Percentiles rank a stretch among this genome's conserved stretches.
Evolutionary conservation across 1,139 yeast genomes (phyloP).

Genomic region (Suhomyces terraborum): DNA sequence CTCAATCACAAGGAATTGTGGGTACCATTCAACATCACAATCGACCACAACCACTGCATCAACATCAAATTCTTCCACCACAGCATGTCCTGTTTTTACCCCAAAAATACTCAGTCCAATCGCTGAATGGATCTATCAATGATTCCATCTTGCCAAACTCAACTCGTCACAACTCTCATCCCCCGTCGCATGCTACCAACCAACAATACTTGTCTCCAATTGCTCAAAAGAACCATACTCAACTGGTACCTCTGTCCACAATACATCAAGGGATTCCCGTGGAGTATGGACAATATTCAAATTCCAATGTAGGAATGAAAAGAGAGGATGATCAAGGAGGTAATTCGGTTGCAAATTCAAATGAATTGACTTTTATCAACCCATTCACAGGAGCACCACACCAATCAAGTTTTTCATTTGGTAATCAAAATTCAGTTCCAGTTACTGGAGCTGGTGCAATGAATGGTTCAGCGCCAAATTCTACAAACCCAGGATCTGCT

Average conservation of each 20-base stretch:
- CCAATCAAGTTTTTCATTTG: conserved; percentile 13
- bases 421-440: conserved; percentile 6
- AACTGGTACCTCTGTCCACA: conserved; percentile 1
- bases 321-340: conserved; percentile 12
- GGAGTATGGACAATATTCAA: conserved; percentile 9
- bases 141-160: conserved; percentile 11
- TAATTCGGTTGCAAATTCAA: conserved; percentile 6
- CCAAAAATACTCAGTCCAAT: conserved; percentile 9
- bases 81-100: conserved; percentile 14
- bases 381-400: conserved; percentile 19
- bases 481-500: conserved; percentile 7
- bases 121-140: conserved; percentile 1
- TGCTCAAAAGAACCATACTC: conserved; percentile 13
- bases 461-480: no score
- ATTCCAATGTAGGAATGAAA: conserved; percentile 1
- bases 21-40: conserved; percentile 11
- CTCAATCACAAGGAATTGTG: conserved; percentile 17
- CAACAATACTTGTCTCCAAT: conserved; percentile 17
- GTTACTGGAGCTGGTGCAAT: conserved; percentile 2
- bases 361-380: conserved; percentile 16
- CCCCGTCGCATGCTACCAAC: conserved; percentile 15
- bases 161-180: conserved; percentile 19
- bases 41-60: conserved; percentile 7
- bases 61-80: conserved; percentile 9
- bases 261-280: conserved; percentile 5